Evolutionary conservation across 2,329 filamentous ascomycete species (phyloP), one percentile per base, ranked within the genome.

Genomic region (Pyricularia sp.): DNA sequence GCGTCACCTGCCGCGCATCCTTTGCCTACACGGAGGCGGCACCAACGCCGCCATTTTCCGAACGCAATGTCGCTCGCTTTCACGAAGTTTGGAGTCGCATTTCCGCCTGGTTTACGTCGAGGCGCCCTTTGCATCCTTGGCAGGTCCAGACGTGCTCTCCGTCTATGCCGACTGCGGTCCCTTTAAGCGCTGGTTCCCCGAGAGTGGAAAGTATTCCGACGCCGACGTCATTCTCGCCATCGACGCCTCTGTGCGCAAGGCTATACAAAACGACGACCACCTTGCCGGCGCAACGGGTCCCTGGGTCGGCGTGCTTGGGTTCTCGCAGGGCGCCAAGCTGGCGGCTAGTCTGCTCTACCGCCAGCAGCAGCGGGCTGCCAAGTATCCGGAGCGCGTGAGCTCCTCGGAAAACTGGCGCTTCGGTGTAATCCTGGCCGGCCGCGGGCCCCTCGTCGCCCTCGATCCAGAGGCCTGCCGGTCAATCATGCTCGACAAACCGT

Each of bases 1-100:
- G 33, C 33, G 33, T 14, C 33, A 42, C 33, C 80, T 84, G 25
- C 90, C 90, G 4, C 89, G 91, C 71, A 87, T 93, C 72, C 88
- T 93, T 73, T 93, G 90, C 78, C 86, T 93, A 20, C 91, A 93
- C 77, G 91, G 91, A 75, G 91, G 90, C 73, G 91, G 91, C 70
- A 88, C 89, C 71, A 92, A 90, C 73, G 88, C 84, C 25, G 76
- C 83, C 33, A 86, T 92, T 76, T 93, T 93, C 80, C 80, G 83
- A 70, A 77, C 84, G 7, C 91, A 93, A 79, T 86, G 87, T 71
- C 90, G 90, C 69, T 80, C 79, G 71, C 73, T 85, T 69, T 75
- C 77, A 64, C 72, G 76, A 23, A 77, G 75, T 33, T 84, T 92
- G 0, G 75, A 78, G 64, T 76, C 82, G 14, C 77, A 83, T 50